Base-by-base conservation (phyloP, 129 eudicot species). In the Lactuca saligna region DNA sequence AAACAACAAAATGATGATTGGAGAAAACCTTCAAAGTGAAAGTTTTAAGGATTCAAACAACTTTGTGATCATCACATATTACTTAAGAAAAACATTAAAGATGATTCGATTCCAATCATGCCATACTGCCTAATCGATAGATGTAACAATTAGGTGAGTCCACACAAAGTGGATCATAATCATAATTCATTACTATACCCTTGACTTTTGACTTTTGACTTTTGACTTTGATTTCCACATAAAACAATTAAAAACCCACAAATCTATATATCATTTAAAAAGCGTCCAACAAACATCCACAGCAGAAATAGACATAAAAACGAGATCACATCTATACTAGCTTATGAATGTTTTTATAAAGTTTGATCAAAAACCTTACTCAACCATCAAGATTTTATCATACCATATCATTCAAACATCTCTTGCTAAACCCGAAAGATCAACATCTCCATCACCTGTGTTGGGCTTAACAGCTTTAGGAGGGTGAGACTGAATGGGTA, bases 401-500 rank as follows among this genome's bases (percentile, higher is more conserved):
- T 17, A 65, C 32, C 39, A 37, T 2, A 0, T 16, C 4, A 39
- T 53, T 87, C 85, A 92, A 68, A 92, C 95, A 34, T 92, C 98
- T 72, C 79, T 84, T 6, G 96, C 95, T 77, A 92, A 58, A 54
- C 91, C 96, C 60, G 91, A 80, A 59, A 92, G 79, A 87, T 89
- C 98, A 75, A 86, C 74, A 58, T 81, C 69, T 46, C 98, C 98
- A 77, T 87, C 91, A 29, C 57, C 14, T n/a, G 78, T 44, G 11
- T 69, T 56, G 3, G 55, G 35, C 56, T 71, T 61, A 41, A 31
- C 69, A 6, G 25, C 49, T 57, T 73, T 64, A 17, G 70, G 35
- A 25, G 82, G 60, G 73, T 73, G 25, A 35, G 82, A 41, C 33
- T 80, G 87, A 31, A 82, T 42, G 58, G 86, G 95, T 17, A 82